Conservation (phyloP, 495 filamentous ascomycete species). For the Podospora anserina region DNA sequence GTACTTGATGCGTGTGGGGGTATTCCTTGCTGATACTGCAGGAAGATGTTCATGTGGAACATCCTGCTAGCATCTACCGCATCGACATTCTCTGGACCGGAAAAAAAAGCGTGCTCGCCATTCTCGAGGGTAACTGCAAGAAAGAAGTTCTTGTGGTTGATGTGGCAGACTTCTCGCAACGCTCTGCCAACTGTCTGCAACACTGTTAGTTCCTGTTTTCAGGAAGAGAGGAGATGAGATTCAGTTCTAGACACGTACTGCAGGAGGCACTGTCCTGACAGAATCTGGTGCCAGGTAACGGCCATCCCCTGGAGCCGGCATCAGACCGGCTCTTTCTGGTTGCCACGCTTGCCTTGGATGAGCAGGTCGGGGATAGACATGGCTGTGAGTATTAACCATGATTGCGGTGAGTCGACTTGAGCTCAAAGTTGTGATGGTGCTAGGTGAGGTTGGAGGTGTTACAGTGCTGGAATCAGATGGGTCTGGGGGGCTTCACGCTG, state of each 20-base stretch:
- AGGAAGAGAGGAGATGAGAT: constrained; percentile 1
- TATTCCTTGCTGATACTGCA: constrained; percentile 20
- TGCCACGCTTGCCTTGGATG: constrained; percentile 24
- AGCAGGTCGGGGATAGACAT: neutral
- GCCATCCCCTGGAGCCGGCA: constrained; percentile 19
- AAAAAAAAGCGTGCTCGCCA: constrained; percentile 33
- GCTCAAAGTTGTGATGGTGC: neutral
- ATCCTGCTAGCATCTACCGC: constrained; percentile 29
- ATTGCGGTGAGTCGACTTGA: constrained; percentile 1
- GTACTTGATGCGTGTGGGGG: neutral
- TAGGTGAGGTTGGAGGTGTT: neutral
- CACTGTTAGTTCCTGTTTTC: constrained; percentile 14
- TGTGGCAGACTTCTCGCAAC: constrained; percentile 38
- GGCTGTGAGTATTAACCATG: constrained; percentile 20
- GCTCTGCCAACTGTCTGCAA: constrained; percentile 39
- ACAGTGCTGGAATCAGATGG: neutral
- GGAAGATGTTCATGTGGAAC: constrained; percentile 35
- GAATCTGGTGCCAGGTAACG: constrained; percentile 17
- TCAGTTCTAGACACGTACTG: constrained; percentile 15
- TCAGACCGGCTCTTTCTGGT: constrained; percentile 14
- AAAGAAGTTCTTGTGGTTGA: constrained; percentile 38
- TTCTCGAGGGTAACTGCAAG: constrained; percentile 35
- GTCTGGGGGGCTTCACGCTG: neutral
- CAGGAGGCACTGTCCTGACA: constrained; percentile 19
- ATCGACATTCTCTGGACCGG: constrained; percentile 27